These are phyloP conservation scores for Afroboletus lepidellus DNA, from an alignment of 1,284 basidiomycete species.

Conservation along the genomic window DNA sequence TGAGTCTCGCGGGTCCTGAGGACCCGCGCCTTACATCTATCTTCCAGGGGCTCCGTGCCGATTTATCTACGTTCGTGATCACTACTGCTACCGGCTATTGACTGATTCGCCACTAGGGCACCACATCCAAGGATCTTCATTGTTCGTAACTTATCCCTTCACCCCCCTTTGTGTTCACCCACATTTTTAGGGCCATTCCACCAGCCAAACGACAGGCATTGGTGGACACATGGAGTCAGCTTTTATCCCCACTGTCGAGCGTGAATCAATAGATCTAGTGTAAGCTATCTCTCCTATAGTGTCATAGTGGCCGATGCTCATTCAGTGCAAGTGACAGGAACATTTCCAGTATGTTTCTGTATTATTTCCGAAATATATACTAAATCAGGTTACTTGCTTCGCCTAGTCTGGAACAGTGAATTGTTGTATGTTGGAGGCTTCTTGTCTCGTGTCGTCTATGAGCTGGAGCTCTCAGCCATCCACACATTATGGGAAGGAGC, in stretches of 20 bases:
- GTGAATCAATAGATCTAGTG: conserved; percentile 87
- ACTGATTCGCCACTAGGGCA: neutral
- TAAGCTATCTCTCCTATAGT: neutral
- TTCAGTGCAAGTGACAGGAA: too few species aligned
- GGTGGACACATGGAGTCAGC: conserved; percentile 41
- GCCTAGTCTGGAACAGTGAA: conserved; percentile 83
- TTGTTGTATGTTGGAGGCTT: conserved; percentile 83
- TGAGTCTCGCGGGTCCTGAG: conserved; percentile 62
- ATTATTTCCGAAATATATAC: too few species aligned
- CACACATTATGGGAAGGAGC: conserved; percentile 44
- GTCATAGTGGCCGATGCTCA: too few species aligned
- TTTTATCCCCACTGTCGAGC: conserved; percentile 95
- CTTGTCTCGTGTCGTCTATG: conserved; percentile 82
- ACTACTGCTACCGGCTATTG: neutral
- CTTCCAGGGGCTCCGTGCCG: conserved; percentile 79
- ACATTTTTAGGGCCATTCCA: neutral
- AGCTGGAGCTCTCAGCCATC: conserved; percentile 73
- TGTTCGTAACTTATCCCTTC: neutral
- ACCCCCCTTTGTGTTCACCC: too few species aligned
- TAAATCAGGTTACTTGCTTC: too few species aligned
- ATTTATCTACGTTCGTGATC: conserved; percentile 56
- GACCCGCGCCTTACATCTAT: conserved; percentile 55
- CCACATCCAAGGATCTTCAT: neutral
- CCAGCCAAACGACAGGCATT: conserved; percentile 84
- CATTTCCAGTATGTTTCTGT: too few species aligned